These are phyloP conservation scores for Zygosaccharomyces rouxii DNA, from an alignment of 805 yeast species.

Conservation along the genomic window DNA sequence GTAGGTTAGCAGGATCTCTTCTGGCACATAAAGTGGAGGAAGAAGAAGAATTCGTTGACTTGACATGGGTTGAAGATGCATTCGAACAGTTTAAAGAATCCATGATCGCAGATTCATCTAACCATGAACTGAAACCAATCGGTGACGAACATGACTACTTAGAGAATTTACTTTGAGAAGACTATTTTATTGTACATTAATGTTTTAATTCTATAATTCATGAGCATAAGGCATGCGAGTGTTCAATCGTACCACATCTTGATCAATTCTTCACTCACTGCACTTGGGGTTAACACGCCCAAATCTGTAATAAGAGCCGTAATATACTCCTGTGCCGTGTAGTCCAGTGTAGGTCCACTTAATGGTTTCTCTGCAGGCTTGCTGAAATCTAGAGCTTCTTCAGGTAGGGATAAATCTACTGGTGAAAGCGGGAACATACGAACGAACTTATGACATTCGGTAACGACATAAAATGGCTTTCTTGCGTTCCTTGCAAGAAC, in stretches of 20 bases:
- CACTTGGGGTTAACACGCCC: conserved; percentile 95
- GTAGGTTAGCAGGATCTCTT: conserved; percentile 65
- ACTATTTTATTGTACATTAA: conserved; percentile 1
- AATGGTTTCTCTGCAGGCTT: conserved; percentile 23
- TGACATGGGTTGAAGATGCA: conserved; percentile 45
- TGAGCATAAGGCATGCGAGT: neutral
- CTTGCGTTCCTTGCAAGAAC: conserved; percentile 85
- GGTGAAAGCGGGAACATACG: conserved; percentile 93
- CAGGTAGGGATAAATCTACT: conserved; percentile 73
- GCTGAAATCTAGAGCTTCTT: conserved; percentile 45
- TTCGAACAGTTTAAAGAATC: conserved; percentile 30
- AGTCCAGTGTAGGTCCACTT: conserved; percentile 66
- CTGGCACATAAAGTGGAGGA: conserved; percentile 58
- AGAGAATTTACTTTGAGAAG: conserved; percentile 15
- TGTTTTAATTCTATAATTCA: conserved; percentile 1
- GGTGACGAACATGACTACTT: conserved; percentile 27
- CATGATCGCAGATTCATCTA: conserved; percentile 21
- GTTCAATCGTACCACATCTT: conserved; percentile 92
- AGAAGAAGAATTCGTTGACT: conserved; percentile 48
- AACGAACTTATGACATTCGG: conserved; percentile 94
- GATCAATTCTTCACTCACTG: conserved; percentile 96
- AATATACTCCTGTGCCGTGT: conserved; percentile 91
- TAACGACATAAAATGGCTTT: conserved; percentile 89
- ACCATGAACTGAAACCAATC: conserved; percentile 24
- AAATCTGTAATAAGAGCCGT: conserved; percentile 95